These are phyloP conservation scores for Scheffersomyces stambukii DNA, from an alignment of 1,139 yeast species.

Conservation along the genomic window DNA sequence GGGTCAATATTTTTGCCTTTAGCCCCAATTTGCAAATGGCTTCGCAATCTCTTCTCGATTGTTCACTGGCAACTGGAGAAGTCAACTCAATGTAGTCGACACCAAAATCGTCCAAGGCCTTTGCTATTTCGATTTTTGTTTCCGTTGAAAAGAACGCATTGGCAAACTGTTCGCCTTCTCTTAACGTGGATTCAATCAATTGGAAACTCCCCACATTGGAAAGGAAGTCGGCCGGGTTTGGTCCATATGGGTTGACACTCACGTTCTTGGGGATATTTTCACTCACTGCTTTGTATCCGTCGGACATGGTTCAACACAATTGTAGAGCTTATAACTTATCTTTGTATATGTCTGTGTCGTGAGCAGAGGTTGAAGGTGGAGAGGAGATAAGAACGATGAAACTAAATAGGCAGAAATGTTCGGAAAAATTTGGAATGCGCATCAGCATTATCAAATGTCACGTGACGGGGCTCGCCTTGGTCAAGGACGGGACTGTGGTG, in stretches of 20 bases:
- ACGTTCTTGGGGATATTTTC: no score
- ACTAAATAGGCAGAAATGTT: no score
- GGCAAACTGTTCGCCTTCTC: conserved; percentile 99
- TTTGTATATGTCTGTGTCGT: no score
- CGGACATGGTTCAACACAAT: no score
- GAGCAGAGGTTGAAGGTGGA: no score
- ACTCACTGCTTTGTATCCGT: no score
- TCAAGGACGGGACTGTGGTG: no score
- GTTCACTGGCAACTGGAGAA: conserved; percentile 97
- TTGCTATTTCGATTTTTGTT: conserved; percentile 95
- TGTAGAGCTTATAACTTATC: no score
- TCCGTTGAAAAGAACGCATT: conserved; percentile 94
- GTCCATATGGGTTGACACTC: conserved; percentile 97
- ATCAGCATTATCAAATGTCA: no score
- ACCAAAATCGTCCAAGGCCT: conserved; percentile 95
- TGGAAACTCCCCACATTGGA: conserved; percentile 89
- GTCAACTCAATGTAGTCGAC: conserved; percentile 97
- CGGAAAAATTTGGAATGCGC: no score
- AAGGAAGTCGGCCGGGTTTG: conserved; percentile 87
- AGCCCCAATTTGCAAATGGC: conserved; percentile 96
- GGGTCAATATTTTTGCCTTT: conserved; percentile 88
- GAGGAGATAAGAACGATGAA: no score
- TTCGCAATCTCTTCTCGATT: conserved; percentile 89
- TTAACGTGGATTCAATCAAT: conserved; percentile 88
- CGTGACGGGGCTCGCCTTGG: no score